Evolutionary conservation across 345 rosid genomes (phyloP).

Genomic region (Gossypium australe): DNA sequence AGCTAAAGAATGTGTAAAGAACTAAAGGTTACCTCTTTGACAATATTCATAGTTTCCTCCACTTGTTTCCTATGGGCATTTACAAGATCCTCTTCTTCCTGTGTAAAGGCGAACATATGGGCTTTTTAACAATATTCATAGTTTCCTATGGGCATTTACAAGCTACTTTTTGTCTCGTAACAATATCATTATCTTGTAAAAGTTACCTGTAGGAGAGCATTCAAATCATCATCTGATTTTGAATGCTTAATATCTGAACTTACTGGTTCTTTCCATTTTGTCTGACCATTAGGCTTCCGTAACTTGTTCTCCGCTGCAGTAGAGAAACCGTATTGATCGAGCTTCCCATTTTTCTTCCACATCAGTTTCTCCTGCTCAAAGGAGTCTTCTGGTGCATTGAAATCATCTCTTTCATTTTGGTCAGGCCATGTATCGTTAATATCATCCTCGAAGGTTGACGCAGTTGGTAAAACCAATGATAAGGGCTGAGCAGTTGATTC

Average conservation of each 20-base stretch:
- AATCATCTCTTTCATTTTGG: constrained; percentile 67
- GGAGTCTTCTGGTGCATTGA: constrained; percentile 59
- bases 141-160: too few relatives aligned
- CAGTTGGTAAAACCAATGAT: constrained; percentile 52
- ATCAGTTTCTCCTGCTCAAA: constrained; percentile 63
- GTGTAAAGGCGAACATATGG: constrained; percentile 15
- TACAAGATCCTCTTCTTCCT: constrained; percentile 98
- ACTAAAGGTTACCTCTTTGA: constrained; percentile 64
- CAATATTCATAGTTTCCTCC: constrained; percentile 94
- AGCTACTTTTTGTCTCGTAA: not conserved
- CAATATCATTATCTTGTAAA: not conserved
- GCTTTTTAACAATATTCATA: not conserved
- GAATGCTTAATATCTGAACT: constrained; percentile 50
- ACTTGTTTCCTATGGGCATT: constrained; percentile 92
- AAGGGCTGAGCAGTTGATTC: constrained; percentile 69
- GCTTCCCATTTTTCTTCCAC: constrained; percentile 69
- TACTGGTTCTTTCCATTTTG: constrained; percentile 46
- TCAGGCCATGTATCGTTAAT: constrained; percentile 71
- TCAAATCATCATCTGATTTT: constrained; percentile 66
- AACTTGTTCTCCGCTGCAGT: constrained; percentile 47
- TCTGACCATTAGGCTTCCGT: constrained; percentile 44
- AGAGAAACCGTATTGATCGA: constrained; percentile 34
- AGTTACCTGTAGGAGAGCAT: constrained; percentile 68
- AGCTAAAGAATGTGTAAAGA: not conserved
- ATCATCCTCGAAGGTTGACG: constrained; percentile 61